Conservation (phyloP, 129 eudicot species). For the Solidago caesia region DNA sequence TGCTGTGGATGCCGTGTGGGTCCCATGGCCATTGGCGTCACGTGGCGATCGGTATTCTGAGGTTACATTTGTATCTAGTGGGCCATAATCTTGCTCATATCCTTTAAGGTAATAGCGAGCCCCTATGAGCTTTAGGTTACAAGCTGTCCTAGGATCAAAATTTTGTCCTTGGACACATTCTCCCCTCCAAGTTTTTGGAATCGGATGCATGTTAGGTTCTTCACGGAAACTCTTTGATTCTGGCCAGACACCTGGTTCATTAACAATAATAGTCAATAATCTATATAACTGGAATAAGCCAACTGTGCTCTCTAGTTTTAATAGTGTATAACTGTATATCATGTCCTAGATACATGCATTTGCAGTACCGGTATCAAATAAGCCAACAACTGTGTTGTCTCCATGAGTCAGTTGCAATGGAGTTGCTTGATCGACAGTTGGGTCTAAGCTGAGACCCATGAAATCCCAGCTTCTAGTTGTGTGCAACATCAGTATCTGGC, state of each 20-base stretch:
- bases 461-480: slow-evolving; percentile 94
- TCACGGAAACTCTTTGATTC: slow-evolving; percentile 68
- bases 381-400: slow-evolving; percentile 53
- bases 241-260: slow-evolving; percentile 68
- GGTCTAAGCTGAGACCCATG: slow-evolving; percentile 56
- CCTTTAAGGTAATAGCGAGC: slow-evolving; percentile 66
- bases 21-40: slow-evolving; percentile 68
- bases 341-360: not conserved
- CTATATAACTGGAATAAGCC: not conserved
- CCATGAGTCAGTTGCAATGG: slow-evolving; percentile 56
- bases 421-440: slow-evolving; percentile 23
- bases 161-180: slow-evolving; percentile 50
- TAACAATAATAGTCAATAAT: not conserved
- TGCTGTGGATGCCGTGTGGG: slow-evolving; percentile 75
- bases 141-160: slow-evolving; percentile 45
- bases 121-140: slow-evolving; percentile 67
- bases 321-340: slow-evolving; percentile 1
- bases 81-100: slow-evolving; percentile 45
- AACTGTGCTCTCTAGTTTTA: not conserved
- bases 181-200: slow-evolving; percentile 67
- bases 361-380: slow-evolving; percentile 61
- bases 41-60: slow-evolving; percentile 55
- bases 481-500: slow-evolving; percentile 48
- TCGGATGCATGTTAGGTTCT: slow-evolving; percentile 48
- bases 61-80: slow-evolving; percentile 22